phyloP scores from a whole-genome alignment of 306 rosid species.

The Cucumis cinereus region DNA sequence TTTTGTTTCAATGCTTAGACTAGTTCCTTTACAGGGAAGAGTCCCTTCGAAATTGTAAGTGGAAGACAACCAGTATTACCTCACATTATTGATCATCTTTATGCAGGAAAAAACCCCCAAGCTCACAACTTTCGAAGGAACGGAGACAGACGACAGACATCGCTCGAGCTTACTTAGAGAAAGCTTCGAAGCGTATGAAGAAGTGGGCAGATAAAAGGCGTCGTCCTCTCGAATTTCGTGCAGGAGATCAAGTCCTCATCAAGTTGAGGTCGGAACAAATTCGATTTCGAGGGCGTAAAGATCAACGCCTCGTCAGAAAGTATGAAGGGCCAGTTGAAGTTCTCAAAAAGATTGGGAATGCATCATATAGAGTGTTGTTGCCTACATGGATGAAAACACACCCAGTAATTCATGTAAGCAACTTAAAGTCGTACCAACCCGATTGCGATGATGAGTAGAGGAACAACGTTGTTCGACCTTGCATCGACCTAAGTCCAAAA shows the following conservation, averaged over 20 bases:
- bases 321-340: not conserved
- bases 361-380: too few species aligned
- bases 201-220: not conserved
- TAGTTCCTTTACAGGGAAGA: too few species aligned
- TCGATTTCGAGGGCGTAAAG: not conserved
- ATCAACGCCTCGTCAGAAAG: not conserved
- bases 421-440: too few species aligned
- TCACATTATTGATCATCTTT: not conserved
- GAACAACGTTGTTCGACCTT: too few species aligned
- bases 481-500: too few species aligned
- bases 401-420: too few species aligned
- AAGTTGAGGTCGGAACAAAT: not conserved
- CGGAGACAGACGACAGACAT: not conserved
- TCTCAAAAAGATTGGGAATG: too few species aligned
- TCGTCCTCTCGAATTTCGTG: not conserved
- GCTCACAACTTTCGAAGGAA: not conserved
- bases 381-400: too few species aligned
- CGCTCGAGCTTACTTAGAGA: not conserved
- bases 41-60: too few species aligned
- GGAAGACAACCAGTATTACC: too few species aligned
- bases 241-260: not conserved
- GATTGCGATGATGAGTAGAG: too few species aligned
- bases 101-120: not conserved
- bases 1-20: too few species aligned
- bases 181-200: not conserved